phyloP scores from a whole-genome alignment of 2,329 filamentous ascomycete genomes.

The Lomentospora prolificans region DNA sequence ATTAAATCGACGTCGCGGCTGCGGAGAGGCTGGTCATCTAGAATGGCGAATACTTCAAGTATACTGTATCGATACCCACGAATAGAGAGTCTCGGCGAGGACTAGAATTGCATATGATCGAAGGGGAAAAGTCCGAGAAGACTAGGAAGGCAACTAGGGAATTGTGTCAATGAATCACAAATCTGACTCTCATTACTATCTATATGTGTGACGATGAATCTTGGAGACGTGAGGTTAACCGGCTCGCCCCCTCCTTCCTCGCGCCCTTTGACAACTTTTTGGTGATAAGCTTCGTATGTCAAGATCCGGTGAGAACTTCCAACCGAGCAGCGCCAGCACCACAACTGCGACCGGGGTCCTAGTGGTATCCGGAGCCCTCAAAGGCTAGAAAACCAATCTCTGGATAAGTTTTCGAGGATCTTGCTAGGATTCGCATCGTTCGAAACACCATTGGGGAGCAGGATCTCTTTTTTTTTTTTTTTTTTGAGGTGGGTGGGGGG shows the following conservation, averaged over 20 bases:
- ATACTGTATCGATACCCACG: constrained; percentile 2
- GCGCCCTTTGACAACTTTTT: not conserved
- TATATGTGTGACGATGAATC: too few relatives aligned
- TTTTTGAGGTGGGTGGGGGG: too few relatives aligned
- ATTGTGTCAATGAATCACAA: not conserved
- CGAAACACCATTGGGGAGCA: too few relatives aligned
- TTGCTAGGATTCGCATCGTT: not conserved
- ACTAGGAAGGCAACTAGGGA: not conserved
- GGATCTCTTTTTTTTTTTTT: too few relatives aligned
- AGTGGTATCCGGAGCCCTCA: not conserved
- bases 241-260: not conserved
- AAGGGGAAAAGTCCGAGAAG: not conserved
- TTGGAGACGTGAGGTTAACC: too few relatives aligned
- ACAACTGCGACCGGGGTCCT: not conserved
- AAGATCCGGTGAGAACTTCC: not conserved
- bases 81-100: not conserved
- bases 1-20: too few relatives aligned
- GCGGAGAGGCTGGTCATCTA: not conserved
- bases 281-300: not conserved
- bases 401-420: not conserved
- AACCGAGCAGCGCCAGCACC: not conserved
- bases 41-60: not conserved
- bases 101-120: not conserved
- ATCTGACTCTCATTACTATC: too few relatives aligned
- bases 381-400: not conserved